A percentile compares a stretch with the other conserved stretches of the same genome.
Conservation (phyloP, 208 protist genomes). For the Ichthyophonus hoferi region DNA sequence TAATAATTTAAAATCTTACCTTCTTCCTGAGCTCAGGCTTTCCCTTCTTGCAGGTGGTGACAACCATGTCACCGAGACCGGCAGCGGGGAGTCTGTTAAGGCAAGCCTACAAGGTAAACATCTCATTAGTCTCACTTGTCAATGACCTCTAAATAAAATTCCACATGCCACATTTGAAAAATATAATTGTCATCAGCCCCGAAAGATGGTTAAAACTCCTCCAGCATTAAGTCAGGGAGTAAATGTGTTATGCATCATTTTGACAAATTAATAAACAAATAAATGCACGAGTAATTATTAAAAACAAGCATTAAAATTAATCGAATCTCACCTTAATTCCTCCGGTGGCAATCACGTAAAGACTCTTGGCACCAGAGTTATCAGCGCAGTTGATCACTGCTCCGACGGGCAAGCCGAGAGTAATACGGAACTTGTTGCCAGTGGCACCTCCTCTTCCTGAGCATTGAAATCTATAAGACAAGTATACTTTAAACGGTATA, state of each 20-base stretch:
- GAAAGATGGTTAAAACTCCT: constrained; percentile 13
- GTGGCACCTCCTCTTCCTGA: constrained; percentile 23
- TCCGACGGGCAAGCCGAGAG: constrained; percentile 93
- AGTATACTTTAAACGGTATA: too few relatives aligned
- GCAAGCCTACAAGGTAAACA: constrained; percentile 87
- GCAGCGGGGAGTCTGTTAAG: constrained; percentile 96
- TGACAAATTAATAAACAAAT: too few relatives aligned
- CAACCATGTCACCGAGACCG: constrained; percentile 95
- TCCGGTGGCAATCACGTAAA: constrained; percentile 98
- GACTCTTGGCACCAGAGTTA: constrained; percentile 99
- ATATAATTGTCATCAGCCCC: background rate
- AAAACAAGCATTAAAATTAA: too few relatives aligned
- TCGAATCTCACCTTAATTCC: constrained; percentile 92
- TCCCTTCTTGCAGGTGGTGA: constrained; percentile 99
- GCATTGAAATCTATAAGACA: too few relatives aligned
- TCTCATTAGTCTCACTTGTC: background rate
- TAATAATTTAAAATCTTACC: too few relatives aligned
- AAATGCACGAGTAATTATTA: too few relatives aligned
- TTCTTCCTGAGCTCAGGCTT: constrained; percentile 35
- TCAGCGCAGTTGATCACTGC: constrained; percentile 99
- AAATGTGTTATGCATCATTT: background rate
- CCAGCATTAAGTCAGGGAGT: background rate
- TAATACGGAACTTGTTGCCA: constrained; percentile 91
- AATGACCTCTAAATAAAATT: too few relatives aligned
- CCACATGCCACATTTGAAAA: background rate